Percentiles rank a stretch among this genome's conserved stretches.
These are phyloP conservation scores for Halophytophthora batemanensis DNA, from an alignment of 352 stramenopile genomes.

Conservation along the genomic window DNA sequence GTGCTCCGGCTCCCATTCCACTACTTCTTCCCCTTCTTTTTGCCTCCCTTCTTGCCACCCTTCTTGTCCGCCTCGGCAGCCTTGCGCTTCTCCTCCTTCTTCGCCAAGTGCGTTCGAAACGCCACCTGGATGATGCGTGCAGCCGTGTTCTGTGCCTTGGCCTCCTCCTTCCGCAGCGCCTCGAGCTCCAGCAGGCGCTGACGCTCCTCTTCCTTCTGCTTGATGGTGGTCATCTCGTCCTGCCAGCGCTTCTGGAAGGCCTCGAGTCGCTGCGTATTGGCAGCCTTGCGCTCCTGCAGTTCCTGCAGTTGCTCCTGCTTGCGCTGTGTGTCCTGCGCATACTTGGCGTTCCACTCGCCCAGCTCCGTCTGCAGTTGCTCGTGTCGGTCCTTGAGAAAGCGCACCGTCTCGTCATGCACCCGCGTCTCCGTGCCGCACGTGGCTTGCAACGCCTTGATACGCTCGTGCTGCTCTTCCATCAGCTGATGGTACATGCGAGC, in stretches of 20 bases:
- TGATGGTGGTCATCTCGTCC: conserved; percentile 64
- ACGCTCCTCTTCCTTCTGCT: conserved; percentile 71
- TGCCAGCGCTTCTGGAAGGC: conserved; percentile 70
- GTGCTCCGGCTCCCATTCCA: no score
- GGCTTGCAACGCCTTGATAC: conserved; percentile 58
- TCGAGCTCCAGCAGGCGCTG: conserved; percentile 68
- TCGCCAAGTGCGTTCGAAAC: conserved; percentile 40
- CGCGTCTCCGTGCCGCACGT: conserved; percentile 63
- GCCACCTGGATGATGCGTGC: conserved; percentile 67
- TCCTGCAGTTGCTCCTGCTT: conserved; percentile 63
- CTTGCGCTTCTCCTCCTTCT: conserved; percentile 66
- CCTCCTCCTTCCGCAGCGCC: conserved; percentile 55
- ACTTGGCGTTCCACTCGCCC: conserved; percentile 73
- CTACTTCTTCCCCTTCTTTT: conserved; percentile 57
- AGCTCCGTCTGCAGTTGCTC: conserved; percentile 63
- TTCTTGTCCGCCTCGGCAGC: conserved; percentile 59
- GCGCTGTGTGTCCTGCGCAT: conserved; percentile 73
- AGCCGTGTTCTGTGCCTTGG: conserved; percentile 66
- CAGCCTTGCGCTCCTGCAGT: conserved; percentile 53
- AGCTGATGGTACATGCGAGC: conserved; percentile 77
- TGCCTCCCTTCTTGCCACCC: conserved; percentile 53
- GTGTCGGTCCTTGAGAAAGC: conserved; percentile 80
- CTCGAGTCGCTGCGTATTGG: conserved; percentile 59
- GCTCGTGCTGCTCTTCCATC: conserved; percentile 71
- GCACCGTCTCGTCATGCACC: conserved; percentile 73